Percentiles rank a stretch among this genome's conserved stretches.
phyloP scores from a whole-genome alignment of 495 filamentous ascomycete species.

The Penicillium canescens region DNA sequence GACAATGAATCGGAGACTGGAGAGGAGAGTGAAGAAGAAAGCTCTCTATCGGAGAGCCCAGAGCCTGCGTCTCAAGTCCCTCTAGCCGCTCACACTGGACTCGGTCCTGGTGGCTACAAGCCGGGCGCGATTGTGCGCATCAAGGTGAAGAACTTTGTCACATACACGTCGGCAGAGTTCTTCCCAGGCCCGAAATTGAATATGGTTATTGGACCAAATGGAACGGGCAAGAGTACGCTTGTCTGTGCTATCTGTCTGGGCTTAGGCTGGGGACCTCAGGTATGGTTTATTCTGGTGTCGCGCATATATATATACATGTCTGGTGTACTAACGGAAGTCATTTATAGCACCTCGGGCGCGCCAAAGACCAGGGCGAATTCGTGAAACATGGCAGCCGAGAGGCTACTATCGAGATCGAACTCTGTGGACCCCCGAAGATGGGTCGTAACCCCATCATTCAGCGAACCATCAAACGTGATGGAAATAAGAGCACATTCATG shows the following conservation, averaged over 20 bases:
- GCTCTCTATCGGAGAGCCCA: not conserved
- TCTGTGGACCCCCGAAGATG: constrained; percentile 55
- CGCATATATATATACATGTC: not conserved
- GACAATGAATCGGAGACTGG: constrained; percentile 5
- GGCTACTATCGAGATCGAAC: constrained; percentile 86
- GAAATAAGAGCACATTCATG: constrained; percentile 73
- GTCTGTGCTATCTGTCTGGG: constrained; percentile 97
- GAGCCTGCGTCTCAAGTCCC: not conserved
- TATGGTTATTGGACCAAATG: constrained; percentile 98
- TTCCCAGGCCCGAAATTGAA: constrained; percentile 89
- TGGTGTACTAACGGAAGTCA: constrained; percentile 4
- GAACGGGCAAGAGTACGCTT: constrained; percentile 95
- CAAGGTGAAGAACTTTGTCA: constrained; percentile 88
- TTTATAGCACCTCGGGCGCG: constrained; percentile 74
- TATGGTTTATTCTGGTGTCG: constrained; percentile 30
- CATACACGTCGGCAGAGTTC: constrained; percentile 88
- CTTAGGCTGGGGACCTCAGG: constrained; percentile 75
- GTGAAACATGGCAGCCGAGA: constrained; percentile 84
- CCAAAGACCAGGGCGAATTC: constrained; percentile 82
- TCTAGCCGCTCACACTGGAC: constrained; percentile 4
- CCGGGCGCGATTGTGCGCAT: constrained; percentile 90
- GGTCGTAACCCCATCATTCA: constrained; percentile 68
- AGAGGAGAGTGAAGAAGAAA: constrained; percentile 9
- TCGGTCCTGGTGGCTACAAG: constrained; percentile 48
- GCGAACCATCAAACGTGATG: constrained; percentile 75